Base-by-base conservation (phyloP, 2,329 filamentous ascomycete species). In the Penicillium sp. region DNA sequence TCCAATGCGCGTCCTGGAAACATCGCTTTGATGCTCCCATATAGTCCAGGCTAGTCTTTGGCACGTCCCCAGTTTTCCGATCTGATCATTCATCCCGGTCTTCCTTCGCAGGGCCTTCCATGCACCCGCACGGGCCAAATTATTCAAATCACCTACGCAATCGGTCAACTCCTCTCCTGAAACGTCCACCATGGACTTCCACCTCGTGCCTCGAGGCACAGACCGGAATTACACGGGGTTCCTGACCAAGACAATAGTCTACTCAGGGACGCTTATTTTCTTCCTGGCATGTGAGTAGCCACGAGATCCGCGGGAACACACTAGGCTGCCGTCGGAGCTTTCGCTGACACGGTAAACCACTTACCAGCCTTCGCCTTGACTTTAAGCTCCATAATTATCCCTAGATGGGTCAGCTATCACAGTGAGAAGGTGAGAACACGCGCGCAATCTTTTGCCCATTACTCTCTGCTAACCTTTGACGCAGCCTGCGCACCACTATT, bases 401-500 rank as follows among this genome's bases (percentile, higher is more conserved):
- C 77, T 4, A 73, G 70, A 64, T 79, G 77, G 77, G 69, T 79
- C 57, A 76, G 70, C 55, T 79, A 77, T 63, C 66, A 75, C 48
- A 77, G 70, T 47, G 69, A 72, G 51, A 73, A 72, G 56, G 76
- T 78, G 23, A 31, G 15, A 5, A 6, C 9, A 13, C n/a, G 6
- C 33, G 2, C 36, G n/a, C 13, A 15, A 23, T 64, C 29, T 41
- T 24, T 43, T 9, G 18, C 38, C 21, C 26, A n/a, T 21, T 18
- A 38, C 36, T 38, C 18, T 18, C 10, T 21, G 16, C 24, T 23
- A 8, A 26, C 26, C 29, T 16, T 36, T 29, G n/a, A n/a, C 45
- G 33, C 26, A 72, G 68, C 67, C 68, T 26, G 82, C 85, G 61
- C 82, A 81, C 49, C 75, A 81, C 57, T 84, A 91, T 60, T 82